These are phyloP conservation scores for Phaeosphaeria sp. DNA, from an alignment of 2,329 filamentous ascomycete genomes.

Conservation along the genomic window DNA sequence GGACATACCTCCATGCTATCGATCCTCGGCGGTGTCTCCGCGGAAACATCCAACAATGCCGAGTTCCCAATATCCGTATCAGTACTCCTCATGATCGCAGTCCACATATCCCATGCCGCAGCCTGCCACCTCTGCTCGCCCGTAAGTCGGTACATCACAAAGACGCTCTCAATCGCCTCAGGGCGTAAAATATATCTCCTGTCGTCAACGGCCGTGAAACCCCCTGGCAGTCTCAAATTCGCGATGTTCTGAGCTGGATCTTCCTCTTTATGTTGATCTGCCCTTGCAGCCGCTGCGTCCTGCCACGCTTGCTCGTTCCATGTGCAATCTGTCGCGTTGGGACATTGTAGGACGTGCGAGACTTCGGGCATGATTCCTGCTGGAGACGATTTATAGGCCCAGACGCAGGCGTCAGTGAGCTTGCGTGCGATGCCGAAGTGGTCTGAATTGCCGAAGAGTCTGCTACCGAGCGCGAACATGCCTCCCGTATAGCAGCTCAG, in stretches of 20 bases:
- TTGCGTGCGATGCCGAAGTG: conserved; percentile 65
- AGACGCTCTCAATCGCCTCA: conserved; percentile 68
- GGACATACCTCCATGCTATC: conserved; percentile 55
- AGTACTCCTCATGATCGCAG: conserved; percentile 52
- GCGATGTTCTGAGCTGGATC: conserved; percentile 47
- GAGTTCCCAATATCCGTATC: conserved; percentile 56
- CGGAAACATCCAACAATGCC: conserved; percentile 52
- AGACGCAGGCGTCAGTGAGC: conserved; percentile 68
- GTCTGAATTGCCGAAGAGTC: conserved; percentile 60
- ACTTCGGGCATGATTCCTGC: conserved; percentile 68
- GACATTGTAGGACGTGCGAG: conserved; percentile 62
- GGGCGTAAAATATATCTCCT: conserved; percentile 58
- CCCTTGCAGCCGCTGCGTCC: conserved; percentile 42
- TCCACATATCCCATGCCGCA: conserved; percentile 59
- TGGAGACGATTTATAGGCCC: conserved; percentile 64
- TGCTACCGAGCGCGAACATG: conserved; percentile 67
- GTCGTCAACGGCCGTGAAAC: conserved; percentile 54
- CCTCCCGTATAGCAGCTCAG: conserved; percentile 67
- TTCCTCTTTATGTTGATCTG: conserved; percentile 32
- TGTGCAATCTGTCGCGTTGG: conserved; percentile 49
- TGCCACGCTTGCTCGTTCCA: conserved; percentile 64
- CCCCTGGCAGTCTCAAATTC: conserved; percentile 49
- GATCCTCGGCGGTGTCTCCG: conserved; percentile 43
- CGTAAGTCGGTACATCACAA: conserved; percentile 66
- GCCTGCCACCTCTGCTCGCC: conserved; percentile 58